Percentiles rank a stretch among this genome's conserved stretches.
Evolutionary conservation across 73 alveolate species (phyloP).

Genomic region (Symbiodinium natans): DNA sequence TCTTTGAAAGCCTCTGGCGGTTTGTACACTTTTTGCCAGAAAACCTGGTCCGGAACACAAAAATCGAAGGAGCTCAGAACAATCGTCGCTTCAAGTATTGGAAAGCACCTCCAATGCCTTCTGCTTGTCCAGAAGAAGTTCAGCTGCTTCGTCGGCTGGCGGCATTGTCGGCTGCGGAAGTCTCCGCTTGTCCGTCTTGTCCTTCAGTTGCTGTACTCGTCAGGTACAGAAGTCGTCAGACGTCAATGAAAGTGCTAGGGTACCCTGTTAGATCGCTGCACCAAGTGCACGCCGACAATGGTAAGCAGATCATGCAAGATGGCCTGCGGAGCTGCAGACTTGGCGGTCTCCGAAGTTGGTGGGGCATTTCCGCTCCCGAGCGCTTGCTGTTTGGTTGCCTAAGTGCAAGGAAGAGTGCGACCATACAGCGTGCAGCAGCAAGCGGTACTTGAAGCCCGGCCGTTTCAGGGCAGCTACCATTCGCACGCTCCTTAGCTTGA

Average conservation of each 20-base stretch:
- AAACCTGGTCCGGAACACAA: conserved; percentile 20
- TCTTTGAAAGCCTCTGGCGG: conserved; percentile 88
- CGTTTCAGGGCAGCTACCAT: neutral
- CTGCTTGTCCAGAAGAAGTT: conserved; percentile 78
- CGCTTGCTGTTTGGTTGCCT: neutral
- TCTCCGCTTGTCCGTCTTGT: neutral
- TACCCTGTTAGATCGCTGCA: no score
- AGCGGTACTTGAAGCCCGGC: neutral
- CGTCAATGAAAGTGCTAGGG: no score
- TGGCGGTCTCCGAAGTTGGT: neutral
- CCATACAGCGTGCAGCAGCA: neutral
- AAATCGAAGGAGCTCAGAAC: neutral
- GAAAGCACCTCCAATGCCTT: conserved; percentile 68
- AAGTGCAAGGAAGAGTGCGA: neutral
- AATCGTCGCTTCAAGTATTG: neutral
- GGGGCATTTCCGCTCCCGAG: neutral
- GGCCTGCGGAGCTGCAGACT: neutral
- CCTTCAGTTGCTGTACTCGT: no score
- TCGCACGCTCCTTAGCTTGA: neutral
- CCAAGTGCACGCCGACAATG: no score
- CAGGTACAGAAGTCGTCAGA: no score
- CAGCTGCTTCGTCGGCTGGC: conserved; percentile 78
- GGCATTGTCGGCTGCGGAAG: neutral
- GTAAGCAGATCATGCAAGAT: no score
- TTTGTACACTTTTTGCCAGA: conserved; percentile 65